Evolutionary conservation across 345 rosid species (phyloP), one percentile per base, ranked within the genome.

Genomic region (Gossypium thurberi): DNA sequence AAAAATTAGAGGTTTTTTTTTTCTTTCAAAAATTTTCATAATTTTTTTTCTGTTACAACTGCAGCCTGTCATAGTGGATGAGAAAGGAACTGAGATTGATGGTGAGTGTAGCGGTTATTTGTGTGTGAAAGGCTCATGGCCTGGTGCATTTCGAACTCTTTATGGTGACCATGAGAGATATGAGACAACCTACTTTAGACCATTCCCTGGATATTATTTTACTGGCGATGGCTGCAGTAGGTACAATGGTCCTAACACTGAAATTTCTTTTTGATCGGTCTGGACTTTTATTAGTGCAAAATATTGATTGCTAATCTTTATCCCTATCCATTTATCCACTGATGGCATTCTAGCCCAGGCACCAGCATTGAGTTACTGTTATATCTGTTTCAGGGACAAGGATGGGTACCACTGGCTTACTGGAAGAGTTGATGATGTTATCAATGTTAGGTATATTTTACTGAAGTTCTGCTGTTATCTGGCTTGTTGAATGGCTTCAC

Each of bases 131-230:
- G 64, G 80, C 76, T 95, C 99, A 13, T 95, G 99, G 99, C 99
- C 99, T 11, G 97, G 96, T 76, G 97, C 98, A 67, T 95, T 95
- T 82, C 86, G 99, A 70, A 92, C 99, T 80, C 91, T 95, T 69
- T 92, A 84, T 77, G 97, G 99, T 56, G 99, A 95, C 80, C 99
- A 95, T 83, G 99, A 95, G 72, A 87, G 99, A 91, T 95, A 95
- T 2, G 98, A 95, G 78, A 92, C 99, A 40, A 86, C 99, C 0
- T 95, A 95, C 87, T 95, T 95, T 72, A 92, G 88, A 88, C 98
- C 98, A 67, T 92, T 95, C 75, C 82, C 94, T 33, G 99, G 99
- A 63, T 95, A 88, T 81, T 95, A 92, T 80, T 95, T 92, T 82
- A 85, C 84, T 63, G 99, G 99, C 71, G 99, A 95, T 77, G 99